phyloP scores from a whole-genome alignment of 495 filamentous ascomycete species.

The Hypoxylon fuscum region DNA sequence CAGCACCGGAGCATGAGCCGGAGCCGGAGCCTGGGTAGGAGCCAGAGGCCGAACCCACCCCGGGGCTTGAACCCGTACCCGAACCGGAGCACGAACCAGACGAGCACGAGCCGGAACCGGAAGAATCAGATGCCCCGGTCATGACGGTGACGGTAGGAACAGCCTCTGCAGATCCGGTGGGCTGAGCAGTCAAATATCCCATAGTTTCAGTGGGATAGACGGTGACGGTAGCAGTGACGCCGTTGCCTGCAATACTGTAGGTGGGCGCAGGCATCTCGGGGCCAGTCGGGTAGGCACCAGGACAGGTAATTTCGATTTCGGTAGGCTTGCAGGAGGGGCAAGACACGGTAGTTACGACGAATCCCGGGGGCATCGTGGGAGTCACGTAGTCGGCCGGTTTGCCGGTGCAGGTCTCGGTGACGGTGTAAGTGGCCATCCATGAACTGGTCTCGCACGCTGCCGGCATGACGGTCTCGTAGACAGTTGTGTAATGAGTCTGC shows the following conservation, averaged over 20 bases:
- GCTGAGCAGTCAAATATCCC: slow-evolving; percentile 5
- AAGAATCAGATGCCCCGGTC: background rate
- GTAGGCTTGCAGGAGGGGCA: slow-evolving; percentile 43
- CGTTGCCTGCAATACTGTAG: slow-evolving; percentile 44
- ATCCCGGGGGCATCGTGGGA: slow-evolving; percentile 47
- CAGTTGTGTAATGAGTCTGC: slow-evolving; percentile 46
- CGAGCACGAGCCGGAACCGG: slow-evolving; percentile 2
- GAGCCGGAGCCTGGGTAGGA: slow-evolving; percentile 1
- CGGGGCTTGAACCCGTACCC: too few relatives aligned
- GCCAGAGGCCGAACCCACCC: background rate
- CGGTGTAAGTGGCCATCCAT: slow-evolving; percentile 56
- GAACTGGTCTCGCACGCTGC: slow-evolving; percentile 53
- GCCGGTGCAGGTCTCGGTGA: slow-evolving; percentile 52
- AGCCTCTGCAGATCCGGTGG: background rate
- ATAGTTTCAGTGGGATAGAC: slow-evolving; percentile 9
- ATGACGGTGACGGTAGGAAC: background rate
- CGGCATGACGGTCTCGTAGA: slow-evolving; percentile 52
- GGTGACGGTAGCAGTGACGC: slow-evolving; percentile 47
- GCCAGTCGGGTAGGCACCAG: slow-evolving; percentile 44
- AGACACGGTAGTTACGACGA: slow-evolving; percentile 50
- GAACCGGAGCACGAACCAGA: background rate
- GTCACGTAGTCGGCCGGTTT: slow-evolving; percentile 36
- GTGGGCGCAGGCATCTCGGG: slow-evolving; percentile 27
- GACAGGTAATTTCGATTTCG: slow-evolving; percentile 48
- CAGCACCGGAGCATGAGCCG: background rate